A percentile compares a stretch with the other conserved stretches of the same genome.
Evolutionary conservation across 1,284 basidiomycete species (phyloP).

Genomic region (Trametes versicolor): DNA sequence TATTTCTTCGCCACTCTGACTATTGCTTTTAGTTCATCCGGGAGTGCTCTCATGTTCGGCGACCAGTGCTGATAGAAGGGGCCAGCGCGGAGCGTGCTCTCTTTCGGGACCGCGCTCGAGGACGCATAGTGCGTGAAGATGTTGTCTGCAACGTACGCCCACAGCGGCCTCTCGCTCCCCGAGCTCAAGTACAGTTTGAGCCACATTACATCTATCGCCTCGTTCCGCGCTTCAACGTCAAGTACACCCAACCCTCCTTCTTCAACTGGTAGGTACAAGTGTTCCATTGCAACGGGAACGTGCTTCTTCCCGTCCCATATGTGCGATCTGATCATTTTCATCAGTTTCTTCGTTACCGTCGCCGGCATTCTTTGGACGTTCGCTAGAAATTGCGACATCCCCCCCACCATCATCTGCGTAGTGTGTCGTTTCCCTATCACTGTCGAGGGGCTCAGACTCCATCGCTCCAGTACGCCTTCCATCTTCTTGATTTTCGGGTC

Average conservation of each 20-base stretch:
- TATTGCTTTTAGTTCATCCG: conserved; percentile 2
- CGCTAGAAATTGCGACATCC: conserved; percentile 41
- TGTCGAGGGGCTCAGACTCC: conserved; percentile 31
- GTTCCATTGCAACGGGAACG: conserved; percentile 14
- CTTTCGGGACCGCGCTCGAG: not conserved
- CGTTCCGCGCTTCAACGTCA: conserved; percentile 37
- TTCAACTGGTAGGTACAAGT: not conserved
- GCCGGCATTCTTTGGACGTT: conserved; percentile 40
- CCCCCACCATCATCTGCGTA: conserved; percentile 35
- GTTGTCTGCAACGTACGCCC: conserved; percentile 38
- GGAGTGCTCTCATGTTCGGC: not conserved
- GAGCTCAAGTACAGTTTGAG: conserved; percentile 34
- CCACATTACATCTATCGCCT: conserved; percentile 42
- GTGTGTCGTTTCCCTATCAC: conserved; percentile 33
- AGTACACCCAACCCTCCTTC: conserved; percentile 37
- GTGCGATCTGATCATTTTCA: conserved; percentile 27
- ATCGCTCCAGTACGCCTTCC: conserved; percentile 25
- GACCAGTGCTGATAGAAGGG: conserved; percentile 34
- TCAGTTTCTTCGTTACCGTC: conserved; percentile 1
- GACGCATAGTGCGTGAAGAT: too few relatives aligned
- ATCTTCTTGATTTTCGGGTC: conserved; percentile 10
- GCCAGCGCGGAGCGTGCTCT: conserved; percentile 5
- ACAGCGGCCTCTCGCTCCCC: conserved; percentile 25
- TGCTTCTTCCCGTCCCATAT: conserved; percentile 34
- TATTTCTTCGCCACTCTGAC: conserved; percentile 20